Conservation (phyloP, 2,329 filamentous ascomycete genomes). For the Fusarium ramigenum region DNA sequence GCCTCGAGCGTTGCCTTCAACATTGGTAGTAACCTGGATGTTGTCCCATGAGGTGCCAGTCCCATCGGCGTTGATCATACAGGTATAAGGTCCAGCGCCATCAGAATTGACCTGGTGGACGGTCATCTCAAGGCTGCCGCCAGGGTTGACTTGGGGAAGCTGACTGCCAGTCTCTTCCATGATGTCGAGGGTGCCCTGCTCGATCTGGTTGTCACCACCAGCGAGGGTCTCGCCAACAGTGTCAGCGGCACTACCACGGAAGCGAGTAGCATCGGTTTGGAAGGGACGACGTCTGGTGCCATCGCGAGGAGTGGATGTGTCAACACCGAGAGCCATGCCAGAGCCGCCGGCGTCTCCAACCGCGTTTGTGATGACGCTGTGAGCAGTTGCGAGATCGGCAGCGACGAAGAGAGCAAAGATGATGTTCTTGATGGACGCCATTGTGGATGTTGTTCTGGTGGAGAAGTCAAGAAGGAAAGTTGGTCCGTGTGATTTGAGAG, state of each 20-base stretch:
- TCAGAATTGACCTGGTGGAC: constrained; percentile 48
- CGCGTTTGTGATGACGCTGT: constrained; percentile 40
- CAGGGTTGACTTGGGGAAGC: constrained; percentile 67
- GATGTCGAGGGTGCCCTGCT: constrained; percentile 51
- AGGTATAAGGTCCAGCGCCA: constrained; percentile 63
- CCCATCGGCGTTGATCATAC: constrained; percentile 70
- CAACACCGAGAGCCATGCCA: constrained; percentile 63
- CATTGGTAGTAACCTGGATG: background rate
- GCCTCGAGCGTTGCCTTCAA: constrained; percentile 5
- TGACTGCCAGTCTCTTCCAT: constrained; percentile 64
- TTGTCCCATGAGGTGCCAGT: constrained; percentile 46
- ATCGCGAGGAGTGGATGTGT: constrained; percentile 67
- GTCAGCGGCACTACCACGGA: constrained; percentile 1
- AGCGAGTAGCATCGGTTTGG: constrained; percentile 65
- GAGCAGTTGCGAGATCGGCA: background rate
- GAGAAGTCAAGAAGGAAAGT: accelerated
- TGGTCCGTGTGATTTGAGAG: background rate
- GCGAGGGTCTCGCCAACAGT: constrained; percentile 5
- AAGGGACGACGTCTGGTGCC: constrained; percentile 68
- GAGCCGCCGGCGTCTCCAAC: constrained; percentile 66
- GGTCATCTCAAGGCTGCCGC: constrained; percentile 68
- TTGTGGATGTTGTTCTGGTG: background rate
- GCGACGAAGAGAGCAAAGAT: background rate
- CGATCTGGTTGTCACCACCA: constrained; percentile 10
- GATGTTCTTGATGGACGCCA: constrained; percentile 13